Evolutionary conservation across 1,139 yeast species (phyloP).

Genomic region (Debaryomycetaceae sp.): DNA sequence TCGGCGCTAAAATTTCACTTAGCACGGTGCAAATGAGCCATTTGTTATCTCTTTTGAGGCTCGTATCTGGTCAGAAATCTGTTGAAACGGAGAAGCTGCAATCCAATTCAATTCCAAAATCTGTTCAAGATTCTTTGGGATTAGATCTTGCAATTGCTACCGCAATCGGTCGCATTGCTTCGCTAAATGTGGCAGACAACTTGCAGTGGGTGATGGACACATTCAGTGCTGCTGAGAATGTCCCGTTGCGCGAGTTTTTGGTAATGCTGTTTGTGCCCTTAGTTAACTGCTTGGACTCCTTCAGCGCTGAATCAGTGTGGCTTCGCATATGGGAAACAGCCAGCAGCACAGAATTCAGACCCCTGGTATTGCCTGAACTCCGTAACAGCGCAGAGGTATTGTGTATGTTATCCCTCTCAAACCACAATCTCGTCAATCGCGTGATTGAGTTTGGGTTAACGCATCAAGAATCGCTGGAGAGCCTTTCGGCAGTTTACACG

Average conservation of each 20-base stretch:
- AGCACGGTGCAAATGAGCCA: no score
- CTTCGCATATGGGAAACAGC: conserved; percentile 6
- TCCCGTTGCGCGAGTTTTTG: conserved; percentile 5
- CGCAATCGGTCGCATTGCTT: conserved; percentile 41
- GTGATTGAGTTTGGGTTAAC: conserved; percentile 4
- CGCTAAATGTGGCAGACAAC: conserved; percentile 22
- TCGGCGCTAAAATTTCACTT: no score
- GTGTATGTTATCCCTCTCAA: conserved; percentile 5
- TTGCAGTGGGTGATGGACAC: conserved; percentile 3
- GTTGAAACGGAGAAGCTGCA: no score
- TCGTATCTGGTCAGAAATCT: no score
- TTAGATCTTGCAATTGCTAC: conserved; percentile 38
- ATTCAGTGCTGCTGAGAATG: conserved; percentile 4
- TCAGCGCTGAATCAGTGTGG: conserved; percentile 6
- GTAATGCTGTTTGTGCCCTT: conserved; percentile 6
- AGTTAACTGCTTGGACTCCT: conserved; percentile 2
- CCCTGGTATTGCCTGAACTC: conserved; percentile 7
- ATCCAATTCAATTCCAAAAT: no score
- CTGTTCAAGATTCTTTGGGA: no score
- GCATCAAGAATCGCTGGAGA: conserved; percentile 2
- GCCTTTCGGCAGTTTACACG: conserved; percentile 14
- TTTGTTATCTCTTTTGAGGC: no score
- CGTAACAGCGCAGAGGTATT: conserved; percentile 8
- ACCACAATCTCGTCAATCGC: conserved; percentile 8
- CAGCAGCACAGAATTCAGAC: conserved; percentile 4